phyloP scores from a whole-genome alignment of 2,329 filamentous ascomycete genomes.

The Cylindrodendrum hubeiense region DNA sequence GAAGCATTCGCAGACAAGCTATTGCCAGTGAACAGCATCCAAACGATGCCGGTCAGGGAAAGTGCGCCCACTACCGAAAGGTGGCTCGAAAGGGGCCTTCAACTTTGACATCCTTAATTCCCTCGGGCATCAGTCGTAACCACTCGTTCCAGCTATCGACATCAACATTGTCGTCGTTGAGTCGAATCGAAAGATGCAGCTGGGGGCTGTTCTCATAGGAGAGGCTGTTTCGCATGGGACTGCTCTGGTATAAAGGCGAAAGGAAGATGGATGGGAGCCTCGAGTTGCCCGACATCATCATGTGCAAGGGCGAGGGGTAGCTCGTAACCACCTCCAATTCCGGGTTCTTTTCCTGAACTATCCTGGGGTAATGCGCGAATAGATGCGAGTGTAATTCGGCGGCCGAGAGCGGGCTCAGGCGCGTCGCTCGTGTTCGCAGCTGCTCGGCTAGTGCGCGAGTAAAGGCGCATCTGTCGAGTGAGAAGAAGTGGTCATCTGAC shows the following conservation, averaged over 20 bases:
- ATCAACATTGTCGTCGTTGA: slow-evolving; percentile 64
- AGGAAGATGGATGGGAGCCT: slow-evolving; percentile 68
- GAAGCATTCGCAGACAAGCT: not conserved
- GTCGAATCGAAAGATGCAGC: slow-evolving; percentile 62
- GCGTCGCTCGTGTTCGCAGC: slow-evolving; percentile 60
- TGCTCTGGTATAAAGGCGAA: slow-evolving; percentile 61
- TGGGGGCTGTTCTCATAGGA: slow-evolving; percentile 60
- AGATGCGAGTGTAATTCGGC: slow-evolving; percentile 67
- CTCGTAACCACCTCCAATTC: slow-evolving; percentile 62
- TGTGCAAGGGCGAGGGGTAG: slow-evolving; percentile 66
- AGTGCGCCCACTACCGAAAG: slow-evolving; percentile 34
- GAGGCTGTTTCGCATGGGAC: slow-evolving; percentile 52
- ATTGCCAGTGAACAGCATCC: not conserved
- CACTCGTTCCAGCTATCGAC: slow-evolving; percentile 69
- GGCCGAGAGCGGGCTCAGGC: slow-evolving; percentile 61
- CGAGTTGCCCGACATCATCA: slow-evolving; percentile 67
- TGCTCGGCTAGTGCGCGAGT: slow-evolving; percentile 64
- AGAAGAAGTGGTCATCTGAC: slow-evolving; percentile 63
- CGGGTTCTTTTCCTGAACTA: slow-evolving; percentile 62
- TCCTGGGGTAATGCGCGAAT: slow-evolving; percentile 63
- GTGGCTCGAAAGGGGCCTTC: slow-evolving; percentile 60
- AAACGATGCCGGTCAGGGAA: not conserved
- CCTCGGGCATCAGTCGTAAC: slow-evolving; percentile 69
- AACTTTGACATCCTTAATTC: slow-evolving; percentile 67
- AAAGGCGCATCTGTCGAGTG: slow-evolving; percentile 64